phyloP scores from a whole-genome alignment of 352 stramenopile genomes.

The Ophiocytium majus region DNA sequence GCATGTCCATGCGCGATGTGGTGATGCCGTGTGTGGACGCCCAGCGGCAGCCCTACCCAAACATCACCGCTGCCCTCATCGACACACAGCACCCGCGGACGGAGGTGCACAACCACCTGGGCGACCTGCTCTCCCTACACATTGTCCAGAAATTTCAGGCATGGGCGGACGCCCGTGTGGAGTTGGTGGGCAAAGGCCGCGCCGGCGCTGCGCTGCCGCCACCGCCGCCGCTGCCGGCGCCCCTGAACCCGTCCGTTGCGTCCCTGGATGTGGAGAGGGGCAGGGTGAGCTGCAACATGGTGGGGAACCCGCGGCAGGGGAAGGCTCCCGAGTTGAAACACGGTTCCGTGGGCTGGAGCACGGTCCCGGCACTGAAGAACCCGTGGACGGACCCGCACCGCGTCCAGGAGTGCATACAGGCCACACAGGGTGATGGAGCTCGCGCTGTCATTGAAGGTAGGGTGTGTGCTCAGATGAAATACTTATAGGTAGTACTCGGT shows the following conservation, averaged over 20 bases:
- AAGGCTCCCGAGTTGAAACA: neutral
- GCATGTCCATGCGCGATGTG: constrained; percentile 6
- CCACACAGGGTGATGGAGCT: neutral
- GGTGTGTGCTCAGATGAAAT: neutral
- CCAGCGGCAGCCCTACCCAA: neutral
- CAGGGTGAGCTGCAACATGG: neutral
- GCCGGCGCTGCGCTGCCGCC: neutral
- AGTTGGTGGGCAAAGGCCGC: neutral
- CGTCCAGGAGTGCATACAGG: constrained; percentile 6
- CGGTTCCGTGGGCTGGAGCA: neutral
- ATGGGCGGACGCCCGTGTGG: neutral
- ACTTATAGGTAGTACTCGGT: neutral
- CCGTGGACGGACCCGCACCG: neutral
- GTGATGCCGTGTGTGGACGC: neutral
- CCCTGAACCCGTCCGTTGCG: neutral
- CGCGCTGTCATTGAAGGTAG: neutral
- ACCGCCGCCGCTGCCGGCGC: neutral
- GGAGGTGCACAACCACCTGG: neutral
- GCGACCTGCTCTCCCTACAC: neutral
- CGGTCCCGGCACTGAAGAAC: neutral
- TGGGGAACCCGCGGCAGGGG: neutral
- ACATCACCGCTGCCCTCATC: neutral
- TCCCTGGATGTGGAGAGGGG: neutral
- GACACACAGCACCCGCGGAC: neutral
- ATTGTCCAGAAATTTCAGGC: neutral